Evolutionary conservation across 2,329 filamentous ascomycete species (phyloP), one percentile per base, ranked within the genome.

Genomic region (Neofusicoccum sp.): DNA sequence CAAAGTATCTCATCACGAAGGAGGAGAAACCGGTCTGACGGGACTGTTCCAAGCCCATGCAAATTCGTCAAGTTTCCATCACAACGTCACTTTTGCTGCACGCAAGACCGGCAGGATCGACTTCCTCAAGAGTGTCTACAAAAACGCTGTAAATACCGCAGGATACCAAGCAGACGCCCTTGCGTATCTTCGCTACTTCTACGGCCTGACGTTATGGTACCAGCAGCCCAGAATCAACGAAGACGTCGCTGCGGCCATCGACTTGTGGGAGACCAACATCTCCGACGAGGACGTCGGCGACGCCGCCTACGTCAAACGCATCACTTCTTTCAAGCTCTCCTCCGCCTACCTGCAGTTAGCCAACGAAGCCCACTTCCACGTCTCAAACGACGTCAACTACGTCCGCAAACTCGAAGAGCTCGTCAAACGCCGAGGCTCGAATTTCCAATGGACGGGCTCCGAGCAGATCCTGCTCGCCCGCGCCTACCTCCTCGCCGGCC

Each of bases 151-250:
- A 7, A n/a, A n/a, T 4, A 28, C 52, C 4, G 28, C 22, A 9
- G 36, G 31, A 7, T 33, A 36, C 12, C 37, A 28, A 11, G 43
- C 52, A 2, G 52, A 44, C 3, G 14, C 52, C 7, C 34, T 56
- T 29, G 8, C 39, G 14, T 56, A 56, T 37, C 52, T 56, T 0
- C 52, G 52, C 29, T 31, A 43, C 28, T 56, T 43, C 28, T 56
- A 56, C 52, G 52, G 52, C 4, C 12, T 56, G 37, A 9, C 52
- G 1, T 33, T 56, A 14, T 56, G 52, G 52, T 56, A 56, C n/a
- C 37, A 56, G 12, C 16, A 56, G 12, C 28, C 31, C 12, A 56
- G 37, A 33, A 34, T 6, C 8, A 33, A 37, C n/a, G 36, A 56
- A n/a, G 52, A 56, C 4, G 29, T n/a, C 22, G 12, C 29, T 6